These are phyloP conservation scores for Dianthus caryophyllus DNA, from an alignment of 148 eudicot species.

Conservation along the genomic window DNA sequence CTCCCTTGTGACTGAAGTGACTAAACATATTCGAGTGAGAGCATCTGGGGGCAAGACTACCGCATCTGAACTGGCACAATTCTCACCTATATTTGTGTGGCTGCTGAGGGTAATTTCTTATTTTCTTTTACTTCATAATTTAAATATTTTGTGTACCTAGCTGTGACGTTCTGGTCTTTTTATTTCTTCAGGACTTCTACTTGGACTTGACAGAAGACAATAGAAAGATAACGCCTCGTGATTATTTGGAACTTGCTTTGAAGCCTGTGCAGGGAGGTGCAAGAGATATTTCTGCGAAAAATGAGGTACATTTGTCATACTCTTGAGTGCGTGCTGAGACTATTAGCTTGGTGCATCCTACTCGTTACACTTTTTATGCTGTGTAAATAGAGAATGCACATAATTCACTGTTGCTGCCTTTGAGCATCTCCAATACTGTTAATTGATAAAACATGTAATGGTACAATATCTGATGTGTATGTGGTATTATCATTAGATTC, in stretches of 20 bases:
- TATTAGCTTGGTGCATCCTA: neutral
- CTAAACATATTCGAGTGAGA: slow-evolving; percentile 89
- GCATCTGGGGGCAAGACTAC: slow-evolving; percentile 83
- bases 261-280: slow-evolving; percentile 70
- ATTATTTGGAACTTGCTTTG: slow-evolving; percentile 90
- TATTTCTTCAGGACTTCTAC: slow-evolving; percentile 70
- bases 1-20: slow-evolving; percentile 97
- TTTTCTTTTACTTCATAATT: neutral
- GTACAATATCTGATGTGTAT: slow-evolving; percentile 17
- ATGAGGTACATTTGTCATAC: slow-evolving; percentile 50
- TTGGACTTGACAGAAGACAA: slow-evolving; percentile 86
- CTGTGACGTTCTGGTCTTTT: neutral
- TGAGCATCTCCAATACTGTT: neutral
- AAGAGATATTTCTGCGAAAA: slow-evolving; percentile 76
- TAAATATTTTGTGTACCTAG: slow-evolving; percentile 1
- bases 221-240: slow-evolving; percentile 88
- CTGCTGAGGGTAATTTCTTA: slow-evolving; percentile 78
- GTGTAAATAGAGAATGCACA: neutral
- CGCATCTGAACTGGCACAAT: slow-evolving; percentile 94
- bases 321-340: neutral
- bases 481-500: slow-evolving; percentile 46
- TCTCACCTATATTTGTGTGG: slow-evolving; percentile 97
- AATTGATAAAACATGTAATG: neutral
- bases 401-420: neutral
- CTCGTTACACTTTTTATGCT: too few species aligned